Evolutionary conservation across 1,284 basidiomycete species (phyloP).

Genomic region (Coriolopsis trogii): DNA sequence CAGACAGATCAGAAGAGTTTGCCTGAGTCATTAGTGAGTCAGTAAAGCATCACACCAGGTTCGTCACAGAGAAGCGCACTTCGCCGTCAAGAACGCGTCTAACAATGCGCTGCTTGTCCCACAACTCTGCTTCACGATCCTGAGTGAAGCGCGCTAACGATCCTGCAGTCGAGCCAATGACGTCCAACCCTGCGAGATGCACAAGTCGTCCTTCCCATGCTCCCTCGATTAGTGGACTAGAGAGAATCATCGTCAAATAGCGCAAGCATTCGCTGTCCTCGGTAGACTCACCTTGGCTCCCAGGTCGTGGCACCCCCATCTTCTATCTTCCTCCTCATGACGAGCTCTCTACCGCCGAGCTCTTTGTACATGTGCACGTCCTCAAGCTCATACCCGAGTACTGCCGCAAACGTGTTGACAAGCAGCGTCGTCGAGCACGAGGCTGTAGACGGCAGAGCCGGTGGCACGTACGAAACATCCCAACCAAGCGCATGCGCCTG

Average conservation of each 20-base stretch:
- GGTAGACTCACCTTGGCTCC: slow-evolving; percentile 56
- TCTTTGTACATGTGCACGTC: slow-evolving; percentile 69
- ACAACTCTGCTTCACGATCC: slow-evolving; percentile 63
- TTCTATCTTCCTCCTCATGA: slow-evolving; percentile 59
- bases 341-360: slow-evolving; percentile 62
- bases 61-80: slow-evolving; percentile 35
- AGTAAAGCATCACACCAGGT: neutral
- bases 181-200: slow-evolving; percentile 62
- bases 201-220: slow-evolving; percentile 59
- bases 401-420: slow-evolving; percentile 43
- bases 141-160: slow-evolving; percentile 59
- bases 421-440: slow-evolving; percentile 40
- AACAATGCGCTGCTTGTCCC: slow-evolving; percentile 63
- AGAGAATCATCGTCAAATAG: neutral
- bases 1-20: slow-evolving; percentile 44
- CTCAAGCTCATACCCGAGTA: slow-evolving; percentile 62
- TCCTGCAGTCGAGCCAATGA: slow-evolving; percentile 64
- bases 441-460: slow-evolving; percentile 38
- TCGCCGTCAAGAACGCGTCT: slow-evolving; percentile 48
- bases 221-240: slow-evolving; percentile 57
- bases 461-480: slow-evolving; percentile 40
- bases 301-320: slow-evolving; percentile 56
- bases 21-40: slow-evolving; percentile 31
- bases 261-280: neutral
- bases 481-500: slow-evolving; percentile 40